Conservation (phyloP, 768 basidiomycete species). For the Mycena metata region DNA sequence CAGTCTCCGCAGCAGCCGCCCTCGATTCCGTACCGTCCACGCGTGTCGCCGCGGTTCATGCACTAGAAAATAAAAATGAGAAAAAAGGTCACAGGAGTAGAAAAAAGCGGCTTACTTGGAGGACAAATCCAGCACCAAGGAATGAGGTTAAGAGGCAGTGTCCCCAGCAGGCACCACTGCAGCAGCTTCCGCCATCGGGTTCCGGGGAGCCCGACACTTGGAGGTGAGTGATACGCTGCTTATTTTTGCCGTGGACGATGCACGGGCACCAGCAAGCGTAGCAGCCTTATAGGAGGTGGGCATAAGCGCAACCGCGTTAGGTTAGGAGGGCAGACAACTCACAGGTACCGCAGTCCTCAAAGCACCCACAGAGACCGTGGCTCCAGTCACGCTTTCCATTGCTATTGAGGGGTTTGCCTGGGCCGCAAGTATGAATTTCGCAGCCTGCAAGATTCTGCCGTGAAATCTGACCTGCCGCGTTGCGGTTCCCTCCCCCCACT, state of each 20-base stretch:
- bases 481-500: constrained; percentile 46
- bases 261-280: constrained; percentile 55
- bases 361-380: constrained; percentile 46
- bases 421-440: too few relatives aligned
- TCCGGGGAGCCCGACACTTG: constrained; percentile 47
- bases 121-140: constrained; percentile 24
- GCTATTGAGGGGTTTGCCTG: constrained; percentile 43
- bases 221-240: constrained; percentile 51
- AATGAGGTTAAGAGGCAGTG: constrained; percentile 25
- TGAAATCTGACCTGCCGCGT: too few relatives aligned
- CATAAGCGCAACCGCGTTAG: not conserved
- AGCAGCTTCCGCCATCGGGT: constrained; percentile 51
- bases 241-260: constrained; percentile 53
- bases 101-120: constrained; percentile 18
- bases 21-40: constrained; percentile 60
- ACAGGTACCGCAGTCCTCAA: constrained; percentile 46
- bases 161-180: constrained; percentile 37
- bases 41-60: constrained; percentile 52
- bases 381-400: constrained; percentile 50
- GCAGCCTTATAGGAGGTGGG: constrained; percentile 36
- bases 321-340: constrained; percentile 6
- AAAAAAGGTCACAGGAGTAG: not conserved
- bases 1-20: constrained; percentile 61
- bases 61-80: constrained; percentile 37
- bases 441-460: too few relatives aligned